Evolutionary conservation across 2,329 filamentous ascomycete genomes (phyloP).

Genomic region (Trichophyton simii): DNA sequence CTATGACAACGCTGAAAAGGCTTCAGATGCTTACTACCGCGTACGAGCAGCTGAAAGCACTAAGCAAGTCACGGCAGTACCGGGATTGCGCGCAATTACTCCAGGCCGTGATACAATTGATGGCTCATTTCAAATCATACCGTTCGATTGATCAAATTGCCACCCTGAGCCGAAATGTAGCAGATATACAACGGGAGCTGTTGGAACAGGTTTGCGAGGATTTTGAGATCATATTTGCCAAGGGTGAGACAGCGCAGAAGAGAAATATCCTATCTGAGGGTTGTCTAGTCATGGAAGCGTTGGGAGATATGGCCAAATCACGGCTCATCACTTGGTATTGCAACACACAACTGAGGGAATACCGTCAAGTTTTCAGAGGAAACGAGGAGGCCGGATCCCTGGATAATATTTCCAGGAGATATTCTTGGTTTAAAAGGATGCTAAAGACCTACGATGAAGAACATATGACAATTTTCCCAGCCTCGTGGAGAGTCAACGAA

Average conservation of each 20-base stretch:
- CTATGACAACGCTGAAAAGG: conserved; percentile 94
- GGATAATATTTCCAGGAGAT: conserved; percentile 90
- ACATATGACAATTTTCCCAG: conserved; percentile 75
- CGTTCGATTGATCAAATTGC: conserved; percentile 97
- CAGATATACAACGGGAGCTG: conserved; percentile 82
- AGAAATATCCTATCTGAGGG: conserved; percentile 67
- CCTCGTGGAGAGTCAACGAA: conserved; percentile 81
- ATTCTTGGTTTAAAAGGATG: conserved; percentile 93
- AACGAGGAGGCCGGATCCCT: conserved; percentile 93
- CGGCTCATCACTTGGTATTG: conserved; percentile 92
- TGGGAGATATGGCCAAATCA: conserved; percentile 73
- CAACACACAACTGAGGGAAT: conserved; percentile 91
- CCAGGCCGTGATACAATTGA: conserved; percentile 90
- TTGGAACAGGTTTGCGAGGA: conserved; percentile 98
- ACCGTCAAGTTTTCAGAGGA: conserved; percentile 85
- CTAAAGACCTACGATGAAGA: conserved; percentile 93
- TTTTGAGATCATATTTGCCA: conserved; percentile 90
- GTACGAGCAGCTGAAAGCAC: conserved; percentile 83
- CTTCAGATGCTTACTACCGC: conserved; percentile 98
- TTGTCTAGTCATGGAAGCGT: conserved; percentile 84
- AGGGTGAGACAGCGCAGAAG: conserved; percentile 62
- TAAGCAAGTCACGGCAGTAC: conserved; percentile 81
- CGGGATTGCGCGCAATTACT: conserved; percentile 86
- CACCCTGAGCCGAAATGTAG: conserved; percentile 78
- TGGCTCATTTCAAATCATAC: conserved; percentile 98